Evolutionary conservation across 2,329 filamentous ascomycete species (phyloP), one percentile per base, ranked within the genome.

Genomic region (Paradendryphiella salina): DNA sequence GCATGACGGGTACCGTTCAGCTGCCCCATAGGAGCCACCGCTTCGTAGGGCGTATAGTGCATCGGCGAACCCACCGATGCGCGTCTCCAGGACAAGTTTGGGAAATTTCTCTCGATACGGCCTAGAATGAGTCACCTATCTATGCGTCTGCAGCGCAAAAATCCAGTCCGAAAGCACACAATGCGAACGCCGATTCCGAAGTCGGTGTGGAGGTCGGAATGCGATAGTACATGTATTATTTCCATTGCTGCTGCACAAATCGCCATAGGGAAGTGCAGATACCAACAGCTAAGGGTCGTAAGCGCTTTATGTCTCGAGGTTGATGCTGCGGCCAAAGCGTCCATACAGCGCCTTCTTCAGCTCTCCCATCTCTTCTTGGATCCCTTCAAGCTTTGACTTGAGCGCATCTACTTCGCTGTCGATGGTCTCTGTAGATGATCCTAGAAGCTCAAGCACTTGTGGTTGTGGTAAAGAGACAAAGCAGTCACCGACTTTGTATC

Each of bases 401-500:
- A 96, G 76, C 52, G 76, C 80, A 15, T 81, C 79, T 13, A 96
- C 87, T 46, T 95, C 89, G 58, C 85, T 79, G 60, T 96, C 90
- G 56, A 96, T 85, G 65, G 81, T 83, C 55, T 86, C 80, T 5
- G 86, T 86, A 5, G 89, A 88, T 9, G 82, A 75, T 14, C 84
- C 79, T 4, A 99, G 85, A 75, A 97, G 83, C 62, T 93, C 86
- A 70, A 96, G 90, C 2, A 94, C 94, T 71, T 96, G 88, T 40
- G 86, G 77, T 13, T 96, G 82, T 7, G 88, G 86, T 44, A 99
- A 77, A 52, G 90, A 88, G 73, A 97, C 89, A 77, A 97, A 99
- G 5, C 91, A 89, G 73, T 97, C 94, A 60, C 94, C 94, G 50
- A 99, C 90, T 77, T 96, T 96, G 80, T 97, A 97, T 50, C 92